Evolutionary conservation across 1,284 basidiomycete species (phyloP).

Genomic region (Termitomyces sp.): DNA sequence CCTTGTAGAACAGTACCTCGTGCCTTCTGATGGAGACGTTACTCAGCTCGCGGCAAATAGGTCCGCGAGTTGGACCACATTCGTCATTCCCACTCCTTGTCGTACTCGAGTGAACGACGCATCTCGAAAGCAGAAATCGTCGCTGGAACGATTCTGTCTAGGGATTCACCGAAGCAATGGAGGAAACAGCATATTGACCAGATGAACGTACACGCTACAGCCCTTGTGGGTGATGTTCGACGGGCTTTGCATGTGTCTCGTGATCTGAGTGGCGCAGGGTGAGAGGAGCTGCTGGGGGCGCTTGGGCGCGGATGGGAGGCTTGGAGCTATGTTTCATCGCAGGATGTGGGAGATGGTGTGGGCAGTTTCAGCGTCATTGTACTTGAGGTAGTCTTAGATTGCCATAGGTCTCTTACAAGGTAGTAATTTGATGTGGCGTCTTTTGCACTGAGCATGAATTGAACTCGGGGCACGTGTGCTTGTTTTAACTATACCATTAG

Average conservation of each 20-base stretch:
- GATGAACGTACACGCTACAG: not conserved
- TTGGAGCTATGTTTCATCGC: not conserved
- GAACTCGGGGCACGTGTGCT: slow-evolving; percentile 2
- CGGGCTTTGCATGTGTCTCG: not conserved
- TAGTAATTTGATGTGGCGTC: not conserved
- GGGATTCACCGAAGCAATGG: not conserved
- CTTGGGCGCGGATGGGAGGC: not conserved
- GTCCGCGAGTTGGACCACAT: not conserved
- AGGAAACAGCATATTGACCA: not conserved
- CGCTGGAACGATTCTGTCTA: not conserved
- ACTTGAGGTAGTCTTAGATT: not conserved
- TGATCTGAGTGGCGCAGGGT: not conserved
- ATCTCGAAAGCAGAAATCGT: not conserved
- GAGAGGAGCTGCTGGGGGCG: not conserved
- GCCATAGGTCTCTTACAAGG: not conserved
- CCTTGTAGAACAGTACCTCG: not conserved
- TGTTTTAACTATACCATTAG: slow-evolving; percentile 2
- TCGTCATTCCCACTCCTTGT: not conserved
- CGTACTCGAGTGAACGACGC: not conserved
- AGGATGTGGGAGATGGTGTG: not conserved
- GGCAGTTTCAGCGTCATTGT: not conserved
- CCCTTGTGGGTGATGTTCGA: not conserved
- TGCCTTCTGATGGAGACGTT: not conserved
- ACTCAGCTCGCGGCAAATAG: not conserved
- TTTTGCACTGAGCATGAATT: not conserved